Percentiles rank a stretch among this genome's conserved stretches.
Evolutionary conservation across 2,329 filamentous ascomycete genomes (phyloP).

Genomic region (Curvularia lunata): DNA sequence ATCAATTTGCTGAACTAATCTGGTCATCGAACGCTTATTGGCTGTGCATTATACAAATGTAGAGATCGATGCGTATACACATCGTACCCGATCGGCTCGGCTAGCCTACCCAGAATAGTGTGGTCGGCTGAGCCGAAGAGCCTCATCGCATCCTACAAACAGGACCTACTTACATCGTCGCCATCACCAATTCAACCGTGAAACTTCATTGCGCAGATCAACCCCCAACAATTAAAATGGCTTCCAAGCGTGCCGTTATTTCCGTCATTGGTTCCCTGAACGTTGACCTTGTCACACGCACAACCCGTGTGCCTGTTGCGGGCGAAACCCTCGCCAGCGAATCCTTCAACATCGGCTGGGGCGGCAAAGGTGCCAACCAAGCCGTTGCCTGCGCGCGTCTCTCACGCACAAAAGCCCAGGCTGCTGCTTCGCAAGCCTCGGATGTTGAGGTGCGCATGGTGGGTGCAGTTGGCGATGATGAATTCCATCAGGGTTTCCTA

Average conservation of each 20-base stretch:
- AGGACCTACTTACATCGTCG: not conserved
- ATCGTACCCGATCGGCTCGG: slow-evolving; percentile 6
- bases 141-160: slow-evolving; percentile 1
- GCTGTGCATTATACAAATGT: no score
- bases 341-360: slow-evolving; percentile 79
- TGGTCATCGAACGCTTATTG: no score
- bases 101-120: slow-evolving; percentile 11
- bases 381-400: slow-evolving; percentile 86
- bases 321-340: slow-evolving; percentile 87
- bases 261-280: slow-evolving; percentile 92
- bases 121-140: slow-evolving; percentile 7
- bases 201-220: not conserved
- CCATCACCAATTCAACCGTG: not conserved
- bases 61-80: not conserved
- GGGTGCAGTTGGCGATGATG: slow-evolving; percentile 57
- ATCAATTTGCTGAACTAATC: no score
- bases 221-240: slow-evolving; percentile 17
- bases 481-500: slow-evolving; percentile 50
- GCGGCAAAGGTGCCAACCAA: slow-evolving; percentile 96
- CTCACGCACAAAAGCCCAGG: slow-evolving; percentile 61
- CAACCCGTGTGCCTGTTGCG: slow-evolving; percentile 78
- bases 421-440: slow-evolving; percentile 25
- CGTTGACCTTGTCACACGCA: slow-evolving; percentile 89
- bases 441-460: slow-evolving; percentile 57
- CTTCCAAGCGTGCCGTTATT: slow-evolving; percentile 60